Evolutionary conservation across 2,329 filamentous ascomycete species (phyloP), one percentile per base, ranked within the genome.

Genomic region (Rachicladosporium sp.): DNA sequence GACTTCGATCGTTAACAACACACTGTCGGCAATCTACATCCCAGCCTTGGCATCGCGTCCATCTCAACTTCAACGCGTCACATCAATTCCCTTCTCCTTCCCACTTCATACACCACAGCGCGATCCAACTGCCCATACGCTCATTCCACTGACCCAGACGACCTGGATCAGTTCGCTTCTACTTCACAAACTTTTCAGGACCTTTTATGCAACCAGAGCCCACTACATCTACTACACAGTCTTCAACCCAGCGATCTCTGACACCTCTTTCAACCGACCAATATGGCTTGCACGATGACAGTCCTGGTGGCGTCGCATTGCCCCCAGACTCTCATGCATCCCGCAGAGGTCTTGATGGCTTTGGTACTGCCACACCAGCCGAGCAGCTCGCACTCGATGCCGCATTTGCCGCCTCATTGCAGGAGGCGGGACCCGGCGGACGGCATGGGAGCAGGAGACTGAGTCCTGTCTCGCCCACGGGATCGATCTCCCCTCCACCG

Each of bases 181-280:
- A 49, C 50, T 48, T 50, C 47, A 43, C 48, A 47, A 44, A 47
- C 43, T 51, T 48, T 47, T 48, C 50, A 52, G 56, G 60, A 57
- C 56, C 30, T 78, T 79, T 71, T 78, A 80, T 80, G 76, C 75
- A 75, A 70, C 60, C 75, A 68, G 74, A 71, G 71, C 61, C 66
- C 53, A 54, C 65, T 55, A 60, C 67, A 64, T 62, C 62, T 7
- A 27, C 23, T 27, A 27, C 23, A 27, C 23, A 27, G 39, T 34
- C 34, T 58, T 63, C 59, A 56, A 65, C 66, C 62, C 63, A 64
- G 60, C 61, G 58, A 51, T 54, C 56, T 44, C 47, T 59, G 53
- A 51, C 55, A 47, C 41, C 49, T 35, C 35, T 47, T 42, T 44
- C 58, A 42, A 45, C 62, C 55, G 66, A 62, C 69, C 73, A 80